Base-by-base conservation (phyloP, 139 green algal species). In the Chlamydomonas sphaeroides region DNA sequence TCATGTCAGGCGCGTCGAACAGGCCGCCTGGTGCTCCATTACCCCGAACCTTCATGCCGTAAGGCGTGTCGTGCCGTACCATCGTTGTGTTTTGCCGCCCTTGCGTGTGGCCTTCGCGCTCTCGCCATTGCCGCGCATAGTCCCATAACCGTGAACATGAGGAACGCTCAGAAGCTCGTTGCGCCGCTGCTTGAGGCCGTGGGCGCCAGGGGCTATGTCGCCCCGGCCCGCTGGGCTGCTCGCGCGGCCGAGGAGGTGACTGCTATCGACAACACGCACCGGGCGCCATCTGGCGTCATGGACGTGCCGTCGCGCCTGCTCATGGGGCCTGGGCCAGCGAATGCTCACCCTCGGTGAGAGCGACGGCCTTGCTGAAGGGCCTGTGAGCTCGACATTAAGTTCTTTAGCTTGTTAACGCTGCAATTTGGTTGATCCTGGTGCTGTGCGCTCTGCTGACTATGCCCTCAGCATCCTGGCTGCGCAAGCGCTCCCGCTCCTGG, bases 261-360 rank as follows among this genome's bases (percentile, higher is more conserved):
- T 36, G 26, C 68, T 26, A 56, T 89, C 21, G 78, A 61, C 59
- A 76, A 87, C 45, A 48, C 73, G 33, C 67, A 86, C 61, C 78
- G 66, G 18, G 61, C 28, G 1, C 38, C 73, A 1, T 20, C 10
- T 18, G 65, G 56, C 20, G 79, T 86, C 5, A 89, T 89, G 32
- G 70, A 94, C 86, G 88, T 98, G 1, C 94, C 95, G 1, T 76
- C 83, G 48, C 88, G 94, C 26, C 88, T 95, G 35, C 85, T 98
- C 51, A 97, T 97, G 94, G 95, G 95, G 21, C 95, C 95, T 17
- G 95, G 95, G 8, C 95, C 95, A 10, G 91, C 92, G 59, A 98
- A 97, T 74, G 92, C 93, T 11, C 76, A 97, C 78, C 95, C 95
- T 0, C 84, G n/a, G n/a, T n/a, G n/a, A n/a, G n/a, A n/a, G n/a